A percentile compares a stretch with the other conserved stretches of the same genome.
These are phyloP conservation scores for Pyrenula aspistea DNA, from an alignment of 495 filamentous ascomycete genomes.

Conservation along the genomic window DNA sequence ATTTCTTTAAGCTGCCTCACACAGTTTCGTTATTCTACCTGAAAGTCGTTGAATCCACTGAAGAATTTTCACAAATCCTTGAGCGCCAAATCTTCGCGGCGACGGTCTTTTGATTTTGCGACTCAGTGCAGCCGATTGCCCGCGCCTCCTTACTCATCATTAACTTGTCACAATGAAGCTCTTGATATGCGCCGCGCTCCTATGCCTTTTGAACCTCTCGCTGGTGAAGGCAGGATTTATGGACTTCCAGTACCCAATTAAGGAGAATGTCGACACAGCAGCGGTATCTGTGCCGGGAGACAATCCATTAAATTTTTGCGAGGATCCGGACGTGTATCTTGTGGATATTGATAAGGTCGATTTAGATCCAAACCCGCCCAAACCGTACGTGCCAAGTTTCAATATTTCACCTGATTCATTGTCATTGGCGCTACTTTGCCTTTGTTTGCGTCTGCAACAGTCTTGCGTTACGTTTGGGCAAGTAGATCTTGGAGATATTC, in stretches of 20 bases:
- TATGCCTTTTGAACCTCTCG: neutral
- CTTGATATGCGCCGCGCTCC: neutral
- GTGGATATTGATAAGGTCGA: conserved; percentile 70
- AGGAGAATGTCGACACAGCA: neutral
- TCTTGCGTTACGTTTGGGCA: too few relatives aligned
- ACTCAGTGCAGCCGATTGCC: neutral
- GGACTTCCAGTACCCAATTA: neutral
- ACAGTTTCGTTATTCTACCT: neutral
- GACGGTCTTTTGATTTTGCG: too few relatives aligned
- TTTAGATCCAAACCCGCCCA: conserved; percentile 74
- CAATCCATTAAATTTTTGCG: conserved; percentile 43
- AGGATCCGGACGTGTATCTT: conserved; percentile 43
- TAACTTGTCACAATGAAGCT: neutral
- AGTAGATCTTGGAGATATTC: too few relatives aligned
- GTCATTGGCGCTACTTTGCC: too few relatives aligned
- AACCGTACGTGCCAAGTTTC: conserved; percentile 75
- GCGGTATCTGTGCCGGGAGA: neutral
- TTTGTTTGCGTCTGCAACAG: too few relatives aligned
- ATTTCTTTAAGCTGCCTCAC: neutral
- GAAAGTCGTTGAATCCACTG: neutral
- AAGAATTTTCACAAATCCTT: neutral
- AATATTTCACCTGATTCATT: too few relatives aligned
- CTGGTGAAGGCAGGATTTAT: neutral
- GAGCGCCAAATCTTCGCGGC: neutral
- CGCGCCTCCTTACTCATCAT: neutral